Conservation (phyloP, 2,329 filamentous ascomycete genomes). For the Hirsutella thompsonii region DNA sequence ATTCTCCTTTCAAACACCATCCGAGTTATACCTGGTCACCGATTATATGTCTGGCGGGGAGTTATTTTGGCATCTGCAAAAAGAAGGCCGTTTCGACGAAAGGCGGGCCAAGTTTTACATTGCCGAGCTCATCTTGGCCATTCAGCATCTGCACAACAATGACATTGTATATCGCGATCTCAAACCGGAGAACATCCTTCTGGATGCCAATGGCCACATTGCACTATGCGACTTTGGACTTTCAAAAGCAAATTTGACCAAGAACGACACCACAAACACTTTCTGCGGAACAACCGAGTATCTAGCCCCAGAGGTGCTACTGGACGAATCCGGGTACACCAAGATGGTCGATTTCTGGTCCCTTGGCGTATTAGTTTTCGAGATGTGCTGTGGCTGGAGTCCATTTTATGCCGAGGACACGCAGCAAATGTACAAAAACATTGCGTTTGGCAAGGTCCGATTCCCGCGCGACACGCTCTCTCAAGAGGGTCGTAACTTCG, state of each 20-base stretch:
- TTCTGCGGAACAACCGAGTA: conserved; percentile 99
- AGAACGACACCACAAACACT: conserved; percentile 96
- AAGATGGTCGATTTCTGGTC: conserved; percentile 99
- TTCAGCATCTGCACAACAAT: conserved; percentile 90
- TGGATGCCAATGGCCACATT: conserved; percentile 96
- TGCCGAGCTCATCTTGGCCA: conserved; percentile 86
- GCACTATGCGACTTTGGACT: conserved; percentile 95
- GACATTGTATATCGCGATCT: conserved; percentile 97
- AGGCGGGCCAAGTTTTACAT: conserved; percentile 97
- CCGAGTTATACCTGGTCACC: conserved; percentile 94
- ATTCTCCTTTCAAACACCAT: conserved; percentile 96
- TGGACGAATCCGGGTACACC: conserved; percentile 95
- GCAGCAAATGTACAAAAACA: conserved; percentile 99
- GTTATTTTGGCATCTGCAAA: conserved; percentile 96
- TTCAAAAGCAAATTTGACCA: conserved; percentile 92
- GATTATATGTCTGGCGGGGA: conserved; percentile 99
- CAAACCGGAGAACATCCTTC: conserved; percentile 93
- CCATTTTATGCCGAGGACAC: conserved; percentile 98
- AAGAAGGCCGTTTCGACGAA: conserved; percentile 91
- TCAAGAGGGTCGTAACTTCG: conserved; percentile 90
- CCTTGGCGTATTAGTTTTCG: conserved; percentile 89
- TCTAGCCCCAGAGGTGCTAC: conserved; percentile 82
- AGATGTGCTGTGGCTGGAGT: conserved; percentile 99
- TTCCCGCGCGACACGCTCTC: conserved; percentile 93
- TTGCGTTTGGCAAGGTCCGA: conserved; percentile 94